These are phyloP conservation scores for Lachnellula willkommii DNA, from an alignment of 2,329 filamentous ascomycete species.

Conservation along the genomic window DNA sequence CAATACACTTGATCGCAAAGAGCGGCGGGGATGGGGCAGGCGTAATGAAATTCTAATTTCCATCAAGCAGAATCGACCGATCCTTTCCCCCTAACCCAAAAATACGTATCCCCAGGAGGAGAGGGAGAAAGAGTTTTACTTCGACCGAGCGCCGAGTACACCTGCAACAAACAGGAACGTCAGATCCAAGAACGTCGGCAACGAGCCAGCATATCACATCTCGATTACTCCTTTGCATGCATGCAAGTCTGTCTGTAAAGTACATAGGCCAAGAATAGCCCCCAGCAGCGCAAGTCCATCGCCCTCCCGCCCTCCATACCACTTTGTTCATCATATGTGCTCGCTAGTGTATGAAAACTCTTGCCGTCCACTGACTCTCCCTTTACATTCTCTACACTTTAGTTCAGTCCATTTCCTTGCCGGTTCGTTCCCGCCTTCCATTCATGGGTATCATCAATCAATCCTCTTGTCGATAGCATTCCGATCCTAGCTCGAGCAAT, in stretches of 20 bases:
- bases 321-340: neutral
- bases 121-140: no score
- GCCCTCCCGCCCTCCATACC: neutral
- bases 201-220: neutral
- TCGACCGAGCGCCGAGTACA: no score
- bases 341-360: neutral
- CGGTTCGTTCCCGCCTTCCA: no score
- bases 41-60: no score
- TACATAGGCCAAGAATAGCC: neutral
- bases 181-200: neutral
- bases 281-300: neutral
- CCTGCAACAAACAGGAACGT: no score
- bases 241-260: neutral
- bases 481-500: neutral
- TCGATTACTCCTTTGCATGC: neutral
- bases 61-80: no score
- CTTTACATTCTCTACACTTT: neutral
- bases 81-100: no score
- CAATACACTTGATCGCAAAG: no score
- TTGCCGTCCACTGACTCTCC: neutral
- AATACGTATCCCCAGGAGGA: no score
- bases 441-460: conserved; percentile 1
- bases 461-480: neutral
- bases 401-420: neutral
- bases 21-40: no score